Evolutionary conservation across 768 basidiomycete genomes (phyloP), one percentile per base, ranked within the genome.

Genomic region (Phanerodontia chrysosporium): DNA sequence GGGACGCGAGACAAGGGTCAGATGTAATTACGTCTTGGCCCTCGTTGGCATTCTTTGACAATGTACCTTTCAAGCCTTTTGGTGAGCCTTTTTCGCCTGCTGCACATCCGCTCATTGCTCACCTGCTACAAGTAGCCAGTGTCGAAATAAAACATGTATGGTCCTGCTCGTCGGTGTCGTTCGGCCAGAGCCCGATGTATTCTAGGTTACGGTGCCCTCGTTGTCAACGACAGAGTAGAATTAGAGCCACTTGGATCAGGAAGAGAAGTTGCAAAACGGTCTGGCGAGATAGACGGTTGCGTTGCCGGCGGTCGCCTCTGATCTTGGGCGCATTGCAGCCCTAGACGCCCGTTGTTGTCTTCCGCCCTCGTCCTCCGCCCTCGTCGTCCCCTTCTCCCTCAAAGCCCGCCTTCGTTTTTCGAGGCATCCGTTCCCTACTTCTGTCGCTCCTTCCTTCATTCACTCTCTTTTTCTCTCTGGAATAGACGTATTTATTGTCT

Each of bases 341-440:
- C 44, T 51, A 32, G 55, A 56, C 42, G 55, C 55, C 44, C 45
- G 14, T 42, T 54, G 55, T 59, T 55, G 24, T 45, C 39, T 45
- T 52, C 58, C 30, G 22, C 57, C 25, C 51, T 28, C 36, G 24
- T 6, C 29, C 30, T n/a, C 27, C 35, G 49, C 45, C 45, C 28
- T 22, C 45, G 22, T 55, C 39, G 21, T 29, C 36, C 22, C 24
- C 49, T 10, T 44, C 49, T 32, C 46, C 45, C 32, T 29, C 28
- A 30, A 10, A 48, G 24, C 27, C 21, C 28, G 71, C 62, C 69
- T 70, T 68, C 64, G 66, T 53, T 45, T 45, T 56, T 66, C 62
- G 65, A 70, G 70, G 68, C 70, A 65, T 71, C 66, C 72, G 55
- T 65, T 62, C 60, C 64, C 48, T 64, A 52, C 51, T 30, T 28